Evolutionary conservation across 805 yeast species (phyloP).

Genomic region (Candida caryicola): DNA sequence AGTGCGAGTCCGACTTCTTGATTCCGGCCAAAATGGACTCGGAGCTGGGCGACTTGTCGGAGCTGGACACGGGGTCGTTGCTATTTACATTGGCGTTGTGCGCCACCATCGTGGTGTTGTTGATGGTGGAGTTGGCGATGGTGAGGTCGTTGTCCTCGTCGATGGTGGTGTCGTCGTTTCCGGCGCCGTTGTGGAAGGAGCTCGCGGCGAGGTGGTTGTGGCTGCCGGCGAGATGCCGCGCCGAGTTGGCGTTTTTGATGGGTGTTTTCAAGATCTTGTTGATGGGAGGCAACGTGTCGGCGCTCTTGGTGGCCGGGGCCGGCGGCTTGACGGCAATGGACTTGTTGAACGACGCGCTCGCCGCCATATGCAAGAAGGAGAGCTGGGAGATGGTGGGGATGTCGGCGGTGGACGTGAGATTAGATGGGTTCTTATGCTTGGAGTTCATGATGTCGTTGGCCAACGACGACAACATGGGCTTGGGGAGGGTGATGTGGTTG

Average conservation of each 20-base stretch:
- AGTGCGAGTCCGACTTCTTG: background rate
- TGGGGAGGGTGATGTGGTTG: slow-evolving; percentile 9
- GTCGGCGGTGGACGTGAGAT: too few relatives aligned
- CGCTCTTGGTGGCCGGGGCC: slow-evolving; percentile 9
- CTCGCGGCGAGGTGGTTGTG: slow-evolving; percentile 11
- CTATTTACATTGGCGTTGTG: background rate
- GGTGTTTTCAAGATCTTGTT: slow-evolving; percentile 45
- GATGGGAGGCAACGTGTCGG: slow-evolving; percentile 34
- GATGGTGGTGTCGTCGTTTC: slow-evolving; percentile 20
- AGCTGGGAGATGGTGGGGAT: background rate
- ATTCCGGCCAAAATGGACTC: slow-evolving; percentile 1
- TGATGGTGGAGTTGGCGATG: slow-evolving; percentile 15
- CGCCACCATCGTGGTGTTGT: slow-evolving; percentile 2
- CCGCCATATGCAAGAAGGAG: slow-evolving; percentile 2
- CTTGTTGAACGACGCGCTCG: slow-evolving; percentile 3
- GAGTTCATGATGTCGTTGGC: slow-evolving; percentile 3
- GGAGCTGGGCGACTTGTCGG: slow-evolving; percentile 1
- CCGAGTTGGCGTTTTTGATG: slow-evolving; percentile 30
- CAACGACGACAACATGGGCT: slow-evolving; percentile 9
- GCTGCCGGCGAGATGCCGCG: slow-evolving; percentile 16
- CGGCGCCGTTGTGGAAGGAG: slow-evolving; percentile 2
- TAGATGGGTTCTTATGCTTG: background rate
- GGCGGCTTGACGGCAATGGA: slow-evolving; percentile 3
- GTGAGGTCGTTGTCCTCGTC: slow-evolving; percentile 23
- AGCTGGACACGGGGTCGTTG: background rate